A percentile compares a stretch with the other conserved stretches of the same genome.
Conservation (phyloP, 148 eudicot genomes). For the Amaranthus hypochondriacus region DNA sequence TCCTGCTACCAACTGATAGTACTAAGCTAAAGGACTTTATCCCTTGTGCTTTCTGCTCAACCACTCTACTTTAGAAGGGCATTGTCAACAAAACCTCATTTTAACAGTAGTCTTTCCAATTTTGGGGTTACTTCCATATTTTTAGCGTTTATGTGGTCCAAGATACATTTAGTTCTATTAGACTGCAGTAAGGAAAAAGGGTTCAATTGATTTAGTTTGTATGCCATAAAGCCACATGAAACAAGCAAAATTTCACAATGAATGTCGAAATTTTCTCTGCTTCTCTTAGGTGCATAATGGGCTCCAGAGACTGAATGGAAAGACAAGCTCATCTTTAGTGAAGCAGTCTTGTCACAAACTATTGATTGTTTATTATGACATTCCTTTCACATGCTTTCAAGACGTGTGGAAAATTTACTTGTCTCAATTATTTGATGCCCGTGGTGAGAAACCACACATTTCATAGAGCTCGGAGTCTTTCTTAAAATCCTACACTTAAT, state of each 20-base stretch:
- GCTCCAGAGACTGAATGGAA: too few relatives aligned
- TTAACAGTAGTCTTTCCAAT: not conserved
- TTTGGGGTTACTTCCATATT: not conserved
- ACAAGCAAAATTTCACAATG: not conserved
- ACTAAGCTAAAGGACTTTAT: too few relatives aligned
- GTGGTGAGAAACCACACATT: not conserved
- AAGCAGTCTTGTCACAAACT: not conserved
- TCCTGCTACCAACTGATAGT: too few relatives aligned
- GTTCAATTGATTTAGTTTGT: not conserved
- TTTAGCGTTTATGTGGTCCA: too few relatives aligned
- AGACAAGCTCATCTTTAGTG: not conserved
- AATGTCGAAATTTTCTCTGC: too few relatives aligned
- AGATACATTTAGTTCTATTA: not conserved
- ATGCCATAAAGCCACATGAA: not conserved
- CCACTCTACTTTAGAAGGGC: too few relatives aligned
- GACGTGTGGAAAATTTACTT: not conserved
- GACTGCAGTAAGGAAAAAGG: not conserved
- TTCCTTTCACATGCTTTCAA: not conserved
- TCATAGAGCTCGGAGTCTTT: not conserved
- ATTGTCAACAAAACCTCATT: too few relatives aligned
- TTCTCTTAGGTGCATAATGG: too few relatives aligned
- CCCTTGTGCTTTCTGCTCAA: too few relatives aligned
- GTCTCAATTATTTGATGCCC: not conserved
- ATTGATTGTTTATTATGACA: not conserved
- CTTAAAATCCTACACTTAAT: not conserved